Evolutionary conservation across 2,329 filamentous ascomycete genomes (phyloP), one percentile per base, ranked within the genome.

Genomic region (Colletotrichum zoysiae): DNA sequence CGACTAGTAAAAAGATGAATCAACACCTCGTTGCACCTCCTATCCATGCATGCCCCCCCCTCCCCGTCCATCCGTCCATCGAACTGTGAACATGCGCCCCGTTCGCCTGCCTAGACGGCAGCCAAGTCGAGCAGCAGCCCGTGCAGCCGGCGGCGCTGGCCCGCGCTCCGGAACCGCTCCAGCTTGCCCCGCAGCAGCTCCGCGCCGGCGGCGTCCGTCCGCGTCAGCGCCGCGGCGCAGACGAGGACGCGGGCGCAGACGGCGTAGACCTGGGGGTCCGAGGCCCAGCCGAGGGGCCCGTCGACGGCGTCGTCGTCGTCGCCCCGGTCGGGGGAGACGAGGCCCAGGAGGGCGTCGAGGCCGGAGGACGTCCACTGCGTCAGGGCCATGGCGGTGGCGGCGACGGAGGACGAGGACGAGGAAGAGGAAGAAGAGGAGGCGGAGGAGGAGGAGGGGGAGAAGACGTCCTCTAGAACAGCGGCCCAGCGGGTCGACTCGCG

Each of bases 401-500:
- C 8, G 14, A 48, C n/a, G 20, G 38, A 81, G 1, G 58, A 9
- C 0, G 40, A 46, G 18, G 40, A 35, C 11, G 40, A 35, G 2
- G 18, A 1, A 6, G 30, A 20, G 1, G n/a, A 12, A 0, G 59
- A 8, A 9, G n/a, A 18, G 4, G 60, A 48, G 23, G 58, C 20
- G 16, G 55, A n/a, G 42, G n/a, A 8, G 16, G n/a, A 18, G 4
- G 60, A 48, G 23, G 58, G 23, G 16, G 55, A n/a, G 42, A 38
- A 46, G 65, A 51, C 38, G 56, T 62, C 23, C 46, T 60, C 69
- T 40, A 93, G 82, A 3, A 89, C 83, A 20, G 79, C 80, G 0
- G 86, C 82, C 94, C 95, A 98, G n/a, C 90, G 79, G 23, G 86
- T 82, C 4, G 90, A 86, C 79, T 98, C 95, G 59, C 90, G 86